Evolutionary conservation across 768 basidiomycete species (phyloP), one percentile per base, ranked within the genome.

Genomic region (Podaxis sp.): DNA sequence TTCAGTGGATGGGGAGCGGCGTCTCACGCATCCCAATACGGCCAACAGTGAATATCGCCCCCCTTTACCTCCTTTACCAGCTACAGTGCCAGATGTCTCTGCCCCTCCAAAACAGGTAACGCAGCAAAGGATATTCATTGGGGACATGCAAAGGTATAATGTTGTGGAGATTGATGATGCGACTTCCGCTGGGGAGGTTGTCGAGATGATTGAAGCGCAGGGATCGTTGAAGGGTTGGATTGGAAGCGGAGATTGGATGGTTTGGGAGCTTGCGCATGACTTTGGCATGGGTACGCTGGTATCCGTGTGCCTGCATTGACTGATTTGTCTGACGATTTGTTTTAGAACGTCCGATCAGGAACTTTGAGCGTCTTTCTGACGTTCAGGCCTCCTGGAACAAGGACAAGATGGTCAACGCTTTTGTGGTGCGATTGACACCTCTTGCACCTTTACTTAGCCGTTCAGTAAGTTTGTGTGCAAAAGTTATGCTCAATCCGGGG

Each of bases 221-320:
- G 91, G 90, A 10, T 81, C 84, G 58, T 72, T 96, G 47, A 81
- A 81, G 46, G 82, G 82, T 50, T 83, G 80, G 73, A 74, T 73
- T 2, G 83, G 82, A 0, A 77, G 72, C n/a, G 86, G 80, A 4
- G 87, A 84, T 5, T 97, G 93, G 91, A 93, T 95, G 82, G 71
- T 98, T 28, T 95, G 84, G 71, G 96, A 98, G 74, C 73, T 95
- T 28, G 91, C 91, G 36, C 89, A 92, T 64, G 91, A 95, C 68
- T 89, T 95, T 69, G 95, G 94, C 61, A 90, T 95, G 87, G 95
- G 95, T 95, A 69, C 59, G 84, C 72, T 5, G 42, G 16, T 56
- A 50, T 23, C 36, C 53, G 18, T 44, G 25, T 25, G 62, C 65
- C 50, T 35, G 25, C 32, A 32, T 32, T 32, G 32, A 32, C 32